Conservation (phyloP, 768 basidiomycete genomes). For the Russula abietina region DNA sequence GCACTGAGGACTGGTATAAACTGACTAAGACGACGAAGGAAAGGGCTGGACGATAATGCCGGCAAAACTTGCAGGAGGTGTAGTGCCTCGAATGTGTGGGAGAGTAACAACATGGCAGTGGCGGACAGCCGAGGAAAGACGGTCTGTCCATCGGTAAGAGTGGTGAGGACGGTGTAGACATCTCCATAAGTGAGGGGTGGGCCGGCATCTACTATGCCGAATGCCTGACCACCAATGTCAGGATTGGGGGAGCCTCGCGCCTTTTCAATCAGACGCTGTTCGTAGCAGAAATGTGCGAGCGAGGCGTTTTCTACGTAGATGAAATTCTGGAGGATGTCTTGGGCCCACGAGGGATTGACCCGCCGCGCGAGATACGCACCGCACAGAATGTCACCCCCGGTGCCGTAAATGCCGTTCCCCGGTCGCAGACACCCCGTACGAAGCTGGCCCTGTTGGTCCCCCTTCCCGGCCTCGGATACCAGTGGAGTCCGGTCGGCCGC, state of each 20-base stretch:
- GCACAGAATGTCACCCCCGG: slow-evolving; percentile 65
- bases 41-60: slow-evolving; percentile 27
- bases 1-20: slow-evolving; percentile 29
- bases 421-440: slow-evolving; percentile 74
- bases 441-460: slow-evolving; percentile 32
- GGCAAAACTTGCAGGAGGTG: slow-evolving; percentile 31
- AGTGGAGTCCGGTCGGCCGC: slow-evolving; percentile 35
- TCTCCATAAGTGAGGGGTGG: slow-evolving; percentile 60
- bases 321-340: slow-evolving; percentile 54
- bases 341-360: slow-evolving; percentile 58
- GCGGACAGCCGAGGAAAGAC: slow-evolving; percentile 52
- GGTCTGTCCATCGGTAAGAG: slow-evolving; percentile 52
- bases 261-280: slow-evolving; percentile 58
- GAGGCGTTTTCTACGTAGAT: slow-evolving; percentile 74
- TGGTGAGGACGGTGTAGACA: slow-evolving; percentile 47
- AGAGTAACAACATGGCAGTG: slow-evolving; percentile 58
- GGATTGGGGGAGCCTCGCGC: slow-evolving; percentile 39
- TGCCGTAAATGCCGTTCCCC: slow-evolving; percentile 70
- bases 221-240: slow-evolving; percentile 70
- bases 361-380: slow-evolving; percentile 57
- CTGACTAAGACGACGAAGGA: slow-evolving; percentile 32
- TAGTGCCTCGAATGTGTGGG: slow-evolving; percentile 52
- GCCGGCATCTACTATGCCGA: slow-evolving; percentile 60
- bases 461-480: slow-evolving; percentile 26
- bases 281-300: slow-evolving; percentile 65